Conservation (phyloP, 2,329 filamentous ascomycete genomes). For the Passalora sequoiae region DNA sequence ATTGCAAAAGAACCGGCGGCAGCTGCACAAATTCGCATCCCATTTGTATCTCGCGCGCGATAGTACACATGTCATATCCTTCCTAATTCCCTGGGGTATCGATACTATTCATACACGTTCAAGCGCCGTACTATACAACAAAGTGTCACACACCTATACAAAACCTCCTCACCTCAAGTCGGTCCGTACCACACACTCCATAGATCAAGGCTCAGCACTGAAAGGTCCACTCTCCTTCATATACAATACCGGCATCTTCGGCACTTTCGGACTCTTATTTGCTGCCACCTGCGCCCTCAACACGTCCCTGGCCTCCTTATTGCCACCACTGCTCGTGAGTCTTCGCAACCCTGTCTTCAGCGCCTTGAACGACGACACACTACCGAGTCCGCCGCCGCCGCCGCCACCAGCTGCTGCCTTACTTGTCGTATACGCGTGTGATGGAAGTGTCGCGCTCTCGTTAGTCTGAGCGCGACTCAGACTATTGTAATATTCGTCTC, state of each 20-base stretch:
- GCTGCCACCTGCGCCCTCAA: constrained; percentile 28
- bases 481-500: constrained; percentile 56
- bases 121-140: too few relatives aligned
- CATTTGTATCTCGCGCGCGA: too few relatives aligned
- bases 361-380: too few relatives aligned
- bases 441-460: constrained; percentile 22
- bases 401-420: constrained; percentile 34
- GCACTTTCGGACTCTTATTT: constrained; percentile 44
- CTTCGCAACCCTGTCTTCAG: constrained; percentile 55
- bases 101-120: constrained; percentile 5
- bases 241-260: constrained; percentile 45
- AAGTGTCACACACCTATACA: too few relatives aligned
- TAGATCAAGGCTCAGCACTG: constrained; percentile 31
- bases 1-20: too few relatives aligned
- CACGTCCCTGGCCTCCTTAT: constrained; percentile 35
- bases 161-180: too few relatives aligned
- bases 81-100: too few relatives aligned
- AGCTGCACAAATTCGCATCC: too few relatives aligned
- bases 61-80: too few relatives aligned
- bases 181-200: neutral
- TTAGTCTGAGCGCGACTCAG: constrained; percentile 38
- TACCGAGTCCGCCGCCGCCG: too few relatives aligned
- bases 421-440: too few relatives aligned
- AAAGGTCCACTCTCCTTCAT: constrained; percentile 23
- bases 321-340: constrained; percentile 54